These are phyloP conservation scores for Striga hermonthica DNA, from an alignment of 305 asterid species.

Conservation along the genomic window DNA sequence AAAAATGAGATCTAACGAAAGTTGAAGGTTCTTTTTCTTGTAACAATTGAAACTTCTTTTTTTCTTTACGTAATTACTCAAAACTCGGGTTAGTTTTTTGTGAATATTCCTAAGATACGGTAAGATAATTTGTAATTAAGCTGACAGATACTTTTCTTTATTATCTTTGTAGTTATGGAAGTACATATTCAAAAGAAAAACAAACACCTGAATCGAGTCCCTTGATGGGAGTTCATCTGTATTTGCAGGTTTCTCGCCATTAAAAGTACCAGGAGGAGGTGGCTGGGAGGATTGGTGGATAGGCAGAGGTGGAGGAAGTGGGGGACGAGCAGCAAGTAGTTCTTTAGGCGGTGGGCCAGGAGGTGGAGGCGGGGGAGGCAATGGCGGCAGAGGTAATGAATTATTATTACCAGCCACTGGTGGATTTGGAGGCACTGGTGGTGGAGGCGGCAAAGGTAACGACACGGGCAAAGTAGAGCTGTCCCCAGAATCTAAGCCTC, in stretches of 20 bases:
- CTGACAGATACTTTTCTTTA: background rate
- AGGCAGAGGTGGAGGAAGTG: slow-evolving; percentile 66
- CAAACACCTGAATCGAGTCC: slow-evolving; percentile 56
- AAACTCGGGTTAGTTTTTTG: background rate
- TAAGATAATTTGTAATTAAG: background rate
- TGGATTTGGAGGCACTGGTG: slow-evolving; percentile 83
- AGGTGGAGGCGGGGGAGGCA: slow-evolving; percentile 69
- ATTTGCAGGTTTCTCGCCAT: slow-evolving; percentile 49
- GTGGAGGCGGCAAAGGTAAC: slow-evolving; percentile 87
- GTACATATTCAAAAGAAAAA: slow-evolving; percentile 27
- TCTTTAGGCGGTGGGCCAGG: slow-evolving; percentile 83
- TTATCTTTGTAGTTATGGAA: background rate
- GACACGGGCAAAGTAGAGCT: slow-evolving; percentile 49
- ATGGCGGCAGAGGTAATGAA: slow-evolving; percentile 44
- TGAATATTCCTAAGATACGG: background rate
- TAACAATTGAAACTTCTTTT: background rate
- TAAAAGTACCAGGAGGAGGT: slow-evolving; percentile 63
- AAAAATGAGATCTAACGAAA: too few species aligned
- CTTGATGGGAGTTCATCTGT: slow-evolving; percentile 50
- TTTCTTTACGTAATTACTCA: background rate
- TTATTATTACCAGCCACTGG: slow-evolving; percentile 41
- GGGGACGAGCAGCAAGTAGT: slow-evolving; percentile 44
- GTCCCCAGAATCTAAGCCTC: slow-evolving; percentile 59
- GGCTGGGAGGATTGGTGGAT: slow-evolving; percentile 57
- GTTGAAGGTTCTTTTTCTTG: too few species aligned